Evolutionary conservation across 2,329 filamentous ascomycete genomes (phyloP).

Genomic region (Xylariaceae sp.): DNA sequence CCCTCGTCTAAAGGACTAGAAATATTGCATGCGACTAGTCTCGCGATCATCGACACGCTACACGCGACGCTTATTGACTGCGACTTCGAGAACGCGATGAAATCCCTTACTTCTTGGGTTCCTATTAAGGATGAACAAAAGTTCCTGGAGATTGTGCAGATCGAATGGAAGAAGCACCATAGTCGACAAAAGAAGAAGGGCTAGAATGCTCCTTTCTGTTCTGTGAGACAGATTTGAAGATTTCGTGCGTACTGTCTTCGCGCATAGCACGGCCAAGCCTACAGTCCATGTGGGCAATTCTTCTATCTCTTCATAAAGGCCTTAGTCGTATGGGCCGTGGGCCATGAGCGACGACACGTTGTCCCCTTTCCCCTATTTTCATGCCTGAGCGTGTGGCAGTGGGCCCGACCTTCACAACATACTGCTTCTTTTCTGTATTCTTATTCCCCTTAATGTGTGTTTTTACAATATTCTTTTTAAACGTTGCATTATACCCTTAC

Average conservation of each 20-base stretch:
- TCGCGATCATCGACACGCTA: slow-evolving; percentile 85
- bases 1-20: slow-evolving; percentile 63
- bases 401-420: slow-evolving; percentile 9
- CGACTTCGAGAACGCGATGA: slow-evolving; percentile 98
- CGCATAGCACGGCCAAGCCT: neutral
- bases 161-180: slow-evolving; percentile 71
- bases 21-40: slow-evolving; percentile 81
- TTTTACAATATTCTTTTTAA: neutral
- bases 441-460: slow-evolving; percentile 2
- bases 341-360: slow-evolving; percentile 15
- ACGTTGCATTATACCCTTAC: slow-evolving; percentile 29
- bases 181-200: slow-evolving; percentile 39
- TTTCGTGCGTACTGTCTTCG: neutral
- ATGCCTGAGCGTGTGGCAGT: slow-evolving; percentile 7
- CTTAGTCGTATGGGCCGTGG: slow-evolving; percentile 13
- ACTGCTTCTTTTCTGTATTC: neutral
- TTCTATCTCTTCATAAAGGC: neutral
- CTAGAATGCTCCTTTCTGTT: slow-evolving; percentile 23
- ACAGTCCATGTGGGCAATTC: neutral
- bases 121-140: slow-evolving; percentile 91
- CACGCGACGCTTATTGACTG: slow-evolving; percentile 82
- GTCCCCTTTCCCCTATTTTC: slow-evolving; percentile 11
- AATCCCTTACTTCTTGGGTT: slow-evolving; percentile 88
- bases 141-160: slow-evolving; percentile 81
- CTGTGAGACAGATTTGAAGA: neutral